These are phyloP conservation scores for Colletotrichum cuscutae DNA, from an alignment of 2,329 filamentous ascomycete genomes.

Conservation along the genomic window DNA sequence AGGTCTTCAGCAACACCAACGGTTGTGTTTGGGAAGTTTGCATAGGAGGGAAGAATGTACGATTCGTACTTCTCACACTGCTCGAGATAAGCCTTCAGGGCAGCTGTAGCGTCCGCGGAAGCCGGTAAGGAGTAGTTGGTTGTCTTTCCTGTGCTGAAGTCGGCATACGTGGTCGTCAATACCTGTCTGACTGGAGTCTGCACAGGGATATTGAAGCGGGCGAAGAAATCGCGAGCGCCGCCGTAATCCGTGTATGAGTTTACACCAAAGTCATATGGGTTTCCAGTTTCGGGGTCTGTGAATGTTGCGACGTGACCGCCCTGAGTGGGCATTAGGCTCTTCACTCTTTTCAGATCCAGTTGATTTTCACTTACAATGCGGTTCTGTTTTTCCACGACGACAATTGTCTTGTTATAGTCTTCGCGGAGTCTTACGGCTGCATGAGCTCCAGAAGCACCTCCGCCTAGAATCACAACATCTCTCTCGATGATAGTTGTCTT, in stretches of 20 bases:
- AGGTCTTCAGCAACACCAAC: slow-evolving; percentile 44
- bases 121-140: slow-evolving; percentile 41
- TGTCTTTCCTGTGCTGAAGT: slow-evolving; percentile 48
- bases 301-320: slow-evolving; percentile 63
- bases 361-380: slow-evolving; percentile 41
- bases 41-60: slow-evolving; percentile 47
- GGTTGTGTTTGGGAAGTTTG: slow-evolving; percentile 52
- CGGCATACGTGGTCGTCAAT: slow-evolving; percentile 45
- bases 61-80: slow-evolving; percentile 44
- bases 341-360: neutral
- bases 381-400: slow-evolving; percentile 48
- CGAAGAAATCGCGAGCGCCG: slow-evolving; percentile 55
- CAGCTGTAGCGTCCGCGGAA: slow-evolving; percentile 37
- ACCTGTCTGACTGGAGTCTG: slow-evolving; percentile 38
- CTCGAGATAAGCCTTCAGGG: slow-evolving; percentile 42
- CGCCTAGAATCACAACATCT: slow-evolving; percentile 50
- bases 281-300: slow-evolving; percentile 50
- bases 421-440: slow-evolving; percentile 49
- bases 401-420: slow-evolving; percentile 45
- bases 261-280: slow-evolving; percentile 48
- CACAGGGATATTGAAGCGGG: slow-evolving; percentile 50
- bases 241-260: slow-evolving; percentile 50
- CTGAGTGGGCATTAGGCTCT: slow-evolving; percentile 40
- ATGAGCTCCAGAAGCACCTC: slow-evolving; percentile 49
- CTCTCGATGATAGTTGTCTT: slow-evolving; percentile 35